Evolutionary conservation across 2,329 filamentous ascomycete genomes (phyloP), one percentile per base, ranked within the genome.

Genomic region (Diaporthe velutina): DNA sequence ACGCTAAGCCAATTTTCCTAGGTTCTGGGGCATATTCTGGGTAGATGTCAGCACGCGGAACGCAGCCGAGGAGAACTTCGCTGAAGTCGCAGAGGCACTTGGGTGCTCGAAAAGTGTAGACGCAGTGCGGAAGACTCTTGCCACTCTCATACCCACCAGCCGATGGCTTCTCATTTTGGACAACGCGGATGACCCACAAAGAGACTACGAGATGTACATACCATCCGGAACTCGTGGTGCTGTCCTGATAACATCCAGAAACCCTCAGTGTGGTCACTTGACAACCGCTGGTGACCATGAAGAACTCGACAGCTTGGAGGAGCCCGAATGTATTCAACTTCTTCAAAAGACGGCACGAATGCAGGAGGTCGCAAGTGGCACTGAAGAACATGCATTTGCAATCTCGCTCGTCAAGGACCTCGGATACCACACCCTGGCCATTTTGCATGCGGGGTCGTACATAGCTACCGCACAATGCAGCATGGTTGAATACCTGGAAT

Each of bases 11-110:
- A 8, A 25, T 3, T 25, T 1, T 17, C 6, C 1, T 35, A 60
- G 57, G 7, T 60, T 60, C 22, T 60, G 57, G 57, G 57, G 33
- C 4, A 40, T 60, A 17, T 60, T 60, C 57, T 60, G 57, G 57
- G n/a, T 60, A 8, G 57, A 60, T 2, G 57, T 42, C 7, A 60
- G 33, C n/a, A 60, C 12, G 4, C 13, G 2, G 35, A 33, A 1
- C 22, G 40, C 2, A 8, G 35, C 57, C 2, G 57, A 40, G 3
- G 13, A 42, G 2, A 28, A 40, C 13, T 40, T 60, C 13, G 40
- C 57, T 12, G 57, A 60, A 17, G 22, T 42, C 35, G 57, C 57
- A 10, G 35, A 40, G 12, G 57, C 57, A 25, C 5, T 60, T 4
- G 10, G 30, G 2, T 58, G 33, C 33, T 10, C 33, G 1, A 58